Conservation (phyloP, 2,329 filamentous ascomycete genomes). For the Fonsecaea pugnacius region DNA sequence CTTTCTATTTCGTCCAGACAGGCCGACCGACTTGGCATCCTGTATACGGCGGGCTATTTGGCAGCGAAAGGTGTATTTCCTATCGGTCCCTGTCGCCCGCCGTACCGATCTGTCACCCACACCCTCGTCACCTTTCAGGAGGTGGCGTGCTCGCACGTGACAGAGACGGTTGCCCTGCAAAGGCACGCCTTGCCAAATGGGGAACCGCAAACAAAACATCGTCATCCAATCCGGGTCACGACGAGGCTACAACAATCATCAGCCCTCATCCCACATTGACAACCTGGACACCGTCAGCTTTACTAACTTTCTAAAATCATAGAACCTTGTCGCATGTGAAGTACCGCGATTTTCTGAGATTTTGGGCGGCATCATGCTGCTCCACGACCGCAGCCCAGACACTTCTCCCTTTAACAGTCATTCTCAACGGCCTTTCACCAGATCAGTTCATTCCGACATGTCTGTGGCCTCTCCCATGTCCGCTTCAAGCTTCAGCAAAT, state of each 20-base stretch:
- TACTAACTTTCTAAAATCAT: slow-evolving; percentile 3
- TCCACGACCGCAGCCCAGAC: slow-evolving; percentile 34
- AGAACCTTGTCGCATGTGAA: slow-evolving; percentile 13
- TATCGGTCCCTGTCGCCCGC: neutral
- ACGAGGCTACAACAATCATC: slow-evolving; percentile 11
- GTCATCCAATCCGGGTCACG: slow-evolving; percentile 2
- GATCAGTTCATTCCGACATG: slow-evolving; percentile 63
- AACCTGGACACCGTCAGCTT: slow-evolving; percentile 6
- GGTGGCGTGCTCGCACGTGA: slow-evolving; percentile 1
- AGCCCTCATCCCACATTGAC: slow-evolving; percentile 2
- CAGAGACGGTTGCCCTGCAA: slow-evolving; percentile 6
- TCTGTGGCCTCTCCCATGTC: slow-evolving; percentile 35
- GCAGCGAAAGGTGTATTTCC: neutral
- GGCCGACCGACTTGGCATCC: slow-evolving; percentile 9
- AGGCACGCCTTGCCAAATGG: slow-evolving; percentile 4
- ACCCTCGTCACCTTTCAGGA: neutral
- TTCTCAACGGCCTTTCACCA: slow-evolving; percentile 76
- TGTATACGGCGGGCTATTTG: slow-evolving; percentile 1
- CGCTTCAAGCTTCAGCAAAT: slow-evolving; percentile 66
- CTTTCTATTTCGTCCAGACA: neutral
- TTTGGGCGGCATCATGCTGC: slow-evolving; percentile 32
- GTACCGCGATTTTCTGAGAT: neutral
- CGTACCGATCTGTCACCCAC: neutral
- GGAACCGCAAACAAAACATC: slow-evolving; percentile 2
- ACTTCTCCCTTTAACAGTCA: slow-evolving; percentile 59